phyloP scores from a whole-genome alignment of 2,329 filamentous ascomycete species.

The Aspergillus glaucus region DNA sequence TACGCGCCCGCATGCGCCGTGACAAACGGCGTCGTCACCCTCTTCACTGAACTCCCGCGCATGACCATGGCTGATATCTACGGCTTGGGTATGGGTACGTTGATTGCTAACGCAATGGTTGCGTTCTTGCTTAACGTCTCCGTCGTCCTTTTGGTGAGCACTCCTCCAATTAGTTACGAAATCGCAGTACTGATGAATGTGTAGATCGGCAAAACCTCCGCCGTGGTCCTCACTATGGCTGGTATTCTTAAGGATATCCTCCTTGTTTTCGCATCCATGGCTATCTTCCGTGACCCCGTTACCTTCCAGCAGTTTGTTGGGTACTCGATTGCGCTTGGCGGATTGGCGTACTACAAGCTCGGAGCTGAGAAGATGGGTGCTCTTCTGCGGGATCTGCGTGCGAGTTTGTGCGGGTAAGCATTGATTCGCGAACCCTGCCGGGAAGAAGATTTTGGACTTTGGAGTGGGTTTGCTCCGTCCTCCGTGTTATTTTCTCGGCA shows the following conservation, averaged over 20 bases:
- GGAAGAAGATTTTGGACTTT: too few relatives aligned
- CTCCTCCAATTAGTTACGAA: too few relatives aligned
- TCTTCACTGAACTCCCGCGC: slow-evolving; percentile 61
- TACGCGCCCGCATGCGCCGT: slow-evolving; percentile 77
- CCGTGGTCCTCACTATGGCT: slow-evolving; percentile 75
- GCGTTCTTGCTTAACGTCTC: slow-evolving; percentile 78
- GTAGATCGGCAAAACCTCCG: slow-evolving; percentile 74
- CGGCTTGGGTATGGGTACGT: slow-evolving; percentile 57
- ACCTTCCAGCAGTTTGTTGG: slow-evolving; percentile 66
- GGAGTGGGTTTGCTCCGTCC: too few relatives aligned
- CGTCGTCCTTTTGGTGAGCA: slow-evolving; percentile 61
- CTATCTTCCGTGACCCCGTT: slow-evolving; percentile 71
- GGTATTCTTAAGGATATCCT: slow-evolving; percentile 86
- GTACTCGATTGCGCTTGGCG: slow-evolving; percentile 66
- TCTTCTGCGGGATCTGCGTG: too few relatives aligned
- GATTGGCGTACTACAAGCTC: slow-evolving; percentile 63
- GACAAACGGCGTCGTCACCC: slow-evolving; percentile 68
- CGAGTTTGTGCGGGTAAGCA: too few relatives aligned
- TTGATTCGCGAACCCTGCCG: too few relatives aligned
- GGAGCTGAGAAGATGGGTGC: slow-evolving; percentile 61
- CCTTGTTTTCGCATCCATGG: slow-evolving; percentile 67
- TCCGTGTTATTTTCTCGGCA: too few relatives aligned
- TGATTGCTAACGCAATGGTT: slow-evolving; percentile 66
- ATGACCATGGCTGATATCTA: slow-evolving; percentile 63
- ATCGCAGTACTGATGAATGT: too few relatives aligned